phyloP scores from a whole-genome alignment of 805 yeast species.

The Yarrowia osloensis region DNA sequence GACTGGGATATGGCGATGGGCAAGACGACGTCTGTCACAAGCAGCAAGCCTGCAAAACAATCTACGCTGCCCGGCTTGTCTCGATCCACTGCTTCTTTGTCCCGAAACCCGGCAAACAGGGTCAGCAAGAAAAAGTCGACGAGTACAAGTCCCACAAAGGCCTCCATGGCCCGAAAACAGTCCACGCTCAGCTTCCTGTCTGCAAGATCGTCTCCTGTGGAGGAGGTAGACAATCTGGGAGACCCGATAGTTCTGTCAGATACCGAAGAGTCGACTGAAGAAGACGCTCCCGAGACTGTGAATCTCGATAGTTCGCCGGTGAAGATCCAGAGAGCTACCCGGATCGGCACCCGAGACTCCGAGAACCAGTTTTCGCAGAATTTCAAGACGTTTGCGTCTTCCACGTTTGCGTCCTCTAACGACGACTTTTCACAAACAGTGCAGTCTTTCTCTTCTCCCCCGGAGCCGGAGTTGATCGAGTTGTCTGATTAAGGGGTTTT shows the following conservation, averaged over 20 bases:
- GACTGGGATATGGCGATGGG: conserved; percentile 14
- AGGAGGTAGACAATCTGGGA: neutral
- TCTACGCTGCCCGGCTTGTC: neutral
- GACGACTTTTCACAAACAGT: neutral
- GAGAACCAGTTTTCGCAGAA: neutral
- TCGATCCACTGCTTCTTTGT: neutral
- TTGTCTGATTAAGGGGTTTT: neutral
- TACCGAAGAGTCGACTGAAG: conserved; percentile 5
- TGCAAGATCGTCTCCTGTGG: neutral
- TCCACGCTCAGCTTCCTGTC: conserved; percentile 19
- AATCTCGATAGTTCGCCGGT: neutral
- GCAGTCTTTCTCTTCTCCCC: neutral
- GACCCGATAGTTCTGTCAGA: neutral
- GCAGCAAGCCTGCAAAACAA: neutral
- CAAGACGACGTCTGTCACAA: neutral
- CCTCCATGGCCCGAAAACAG: conserved; percentile 1
- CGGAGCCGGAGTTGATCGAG: neutral
- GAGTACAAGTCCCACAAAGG: neutral
- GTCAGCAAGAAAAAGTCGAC: neutral
- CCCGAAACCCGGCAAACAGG: neutral
- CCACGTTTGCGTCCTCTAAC: neutral
- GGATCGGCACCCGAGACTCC: neutral
- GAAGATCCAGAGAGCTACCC: neutral
- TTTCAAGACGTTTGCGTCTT: neutral
- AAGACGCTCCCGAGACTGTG: neutral